A percentile compares a stretch with the other conserved stretches of the same genome.
These are phyloP conservation scores for Solanum ahanhuiri DNA, from an alignment of 257 asterid species.

Conservation along the genomic window DNA sequence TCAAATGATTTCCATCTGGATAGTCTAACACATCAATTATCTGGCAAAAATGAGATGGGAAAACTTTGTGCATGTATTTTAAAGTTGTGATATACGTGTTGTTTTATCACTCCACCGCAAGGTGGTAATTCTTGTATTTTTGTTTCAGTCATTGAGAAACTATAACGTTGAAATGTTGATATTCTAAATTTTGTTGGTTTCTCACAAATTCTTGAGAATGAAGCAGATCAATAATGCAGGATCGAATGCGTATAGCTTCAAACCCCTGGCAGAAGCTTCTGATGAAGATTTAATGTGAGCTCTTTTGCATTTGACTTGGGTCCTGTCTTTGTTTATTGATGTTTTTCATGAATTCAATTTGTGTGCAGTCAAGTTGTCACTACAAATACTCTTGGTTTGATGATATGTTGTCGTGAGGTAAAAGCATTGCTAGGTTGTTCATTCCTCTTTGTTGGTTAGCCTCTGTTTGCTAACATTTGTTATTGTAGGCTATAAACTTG, in stretches of 20 bases:
- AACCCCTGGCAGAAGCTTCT: conserved; percentile 82
- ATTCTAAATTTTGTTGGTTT: not conserved
- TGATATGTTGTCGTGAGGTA: conserved; percentile 99
- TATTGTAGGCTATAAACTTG: conserved; percentile 74
- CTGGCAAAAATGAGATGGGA: not conserved
- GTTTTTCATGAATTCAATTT: conserved; percentile 2
- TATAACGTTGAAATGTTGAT: not conserved
- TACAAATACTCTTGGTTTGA: conserved; percentile 86
- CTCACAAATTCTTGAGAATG: conserved; percentile 34
- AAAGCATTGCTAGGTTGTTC: conserved; percentile 1
- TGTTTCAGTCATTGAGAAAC: not conserved
- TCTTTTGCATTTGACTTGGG: not conserved
- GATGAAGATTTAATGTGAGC: conserved; percentile 87
- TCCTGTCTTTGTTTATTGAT: not conserved
- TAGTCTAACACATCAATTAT: not conserved
- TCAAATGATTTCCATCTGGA: not conserved
- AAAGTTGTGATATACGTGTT: not conserved
- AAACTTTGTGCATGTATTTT: not conserved
- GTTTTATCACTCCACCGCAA: not conserved
- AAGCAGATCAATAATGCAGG: conserved; percentile 97
- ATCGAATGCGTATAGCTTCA: conserved; percentile 91
- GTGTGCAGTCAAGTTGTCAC: conserved; percentile 80
- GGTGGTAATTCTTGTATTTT: not conserved
- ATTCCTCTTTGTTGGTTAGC: conserved; percentile 2
- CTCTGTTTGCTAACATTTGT: conserved; percentile 20